Evolutionary conservation across 306 rosid species (phyloP), one percentile per base, ranked within the genome.

Genomic region (Prunus mira): DNA sequence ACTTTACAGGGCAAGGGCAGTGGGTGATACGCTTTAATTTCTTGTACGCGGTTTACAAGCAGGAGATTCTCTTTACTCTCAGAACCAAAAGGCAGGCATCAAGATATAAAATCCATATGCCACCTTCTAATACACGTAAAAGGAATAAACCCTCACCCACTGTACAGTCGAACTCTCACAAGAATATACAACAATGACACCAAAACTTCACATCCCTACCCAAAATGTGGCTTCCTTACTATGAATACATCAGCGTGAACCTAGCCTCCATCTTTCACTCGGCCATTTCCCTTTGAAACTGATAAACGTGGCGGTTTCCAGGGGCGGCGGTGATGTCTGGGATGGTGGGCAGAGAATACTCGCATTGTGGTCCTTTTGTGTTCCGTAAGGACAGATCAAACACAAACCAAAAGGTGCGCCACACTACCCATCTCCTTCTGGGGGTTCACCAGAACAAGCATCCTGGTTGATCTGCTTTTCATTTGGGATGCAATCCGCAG

Each of bases 401-500:
- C 45, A 38, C 83, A 79, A 72, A 71, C 54, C 77, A 28, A 17
- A 57, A 52, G 72, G 65, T 30, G 34, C 74, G 69, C 78, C 56
- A 8, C 84, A 18, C 83, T 88, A 96, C 85, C 91, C 85, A 55
- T 87, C 87, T 47, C 67, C 84, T 32, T 87, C 93, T 72, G 76
- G 78, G 41, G 84, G 93, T 57, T 76, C 88, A 49, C 80, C 73
- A 78, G 92, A 84, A 79, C 78, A 81, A 47, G 76, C 69, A 68
- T 93, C 98, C 88, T 86, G 90, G 51, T 85, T 82, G 20, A 60
- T 76, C 80, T 91, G 96, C 92, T 92, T 88, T 73, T 88, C 96
- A 79, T 82, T 88, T 65, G 96, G 85, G 80, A 96, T 83, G 80
- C 91, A 81, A 84, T 93, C 97, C 20, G 99, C 99, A 69, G 98